Base-by-base conservation (phyloP, 2,329 filamentous ascomycete species). In the Sordariomycetes sp. region DNA sequence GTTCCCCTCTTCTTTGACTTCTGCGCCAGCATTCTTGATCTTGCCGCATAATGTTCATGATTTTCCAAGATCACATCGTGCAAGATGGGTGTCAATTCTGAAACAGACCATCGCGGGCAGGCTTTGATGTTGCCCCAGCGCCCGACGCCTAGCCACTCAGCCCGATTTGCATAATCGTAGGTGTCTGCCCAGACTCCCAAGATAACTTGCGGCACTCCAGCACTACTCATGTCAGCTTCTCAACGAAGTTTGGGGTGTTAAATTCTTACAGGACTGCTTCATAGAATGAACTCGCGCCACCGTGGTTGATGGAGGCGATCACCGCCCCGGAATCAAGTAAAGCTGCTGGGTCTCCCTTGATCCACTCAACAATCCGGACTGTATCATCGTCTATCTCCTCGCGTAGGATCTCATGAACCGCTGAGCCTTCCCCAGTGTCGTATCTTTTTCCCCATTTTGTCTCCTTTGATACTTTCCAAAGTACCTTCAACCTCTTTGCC, bases 131-230 rank as follows among this genome's bases (percentile, higher is more conserved):
- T 51, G 0, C 46, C 53, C 29, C 42, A 51, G 4, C 46, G 43
- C 3, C 64, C 64, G 16, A 70, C 53, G 1, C 60, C 61, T 0
- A 68, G 49, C 39, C 54, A 46, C 45, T 68, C 64, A 8, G 55
- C 60, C 1, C 64, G 53, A 31, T 54, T 51, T 5, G 61, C 64
- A 36, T 59, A 68, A 32, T 69, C 65, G 39, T 66, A 68, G 18
- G 55, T 61, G 40, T 68, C 64, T 2, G 58, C 48, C 66, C 65
- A 69, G 4, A 52, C 41, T 1, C 64, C 63, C 1, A 70, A 47
- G 4, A 67, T 40, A 4, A 68, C 48, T 24, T 69, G 66, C 2
- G 64, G 64, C 11, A 66, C 46, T 0, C 63, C 66, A 10, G 57
- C 54, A n/a, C n/a, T n/a, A n/a, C n/a, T n/a, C n/a, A n/a, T n/a